Base-by-base conservation (phyloP, 495 filamentous ascomycete genomes). In the Chaetomium tenue region DNA sequence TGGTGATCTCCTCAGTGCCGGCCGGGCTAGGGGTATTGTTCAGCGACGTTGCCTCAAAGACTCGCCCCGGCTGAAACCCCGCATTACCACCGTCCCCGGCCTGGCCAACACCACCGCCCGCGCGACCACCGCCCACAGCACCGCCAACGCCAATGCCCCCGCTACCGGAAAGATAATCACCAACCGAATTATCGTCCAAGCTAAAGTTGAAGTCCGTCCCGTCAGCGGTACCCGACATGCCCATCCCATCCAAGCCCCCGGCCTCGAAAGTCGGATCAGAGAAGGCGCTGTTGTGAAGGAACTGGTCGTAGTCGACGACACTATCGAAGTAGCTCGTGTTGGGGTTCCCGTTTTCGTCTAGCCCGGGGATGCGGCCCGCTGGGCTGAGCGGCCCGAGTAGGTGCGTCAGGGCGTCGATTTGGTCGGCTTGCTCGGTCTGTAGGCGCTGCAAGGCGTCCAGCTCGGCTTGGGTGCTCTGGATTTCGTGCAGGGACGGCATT, bases 381-480 rank as follows among this genome's bases (percentile, higher is more conserved):
- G 91, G 92, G 69, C 87, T 91, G 33, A 95, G 78, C 2, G 92
- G 91, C 37, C 89, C 86, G 25, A 97, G 79, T 0, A 90, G 72
- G 40, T 84, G 83, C 58, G 85, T 83, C 26, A 97, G 78, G 60
- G 89, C 84, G 61, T 89, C 83, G 7, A 97, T 85, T 23, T 88
- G 87, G 40, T 80, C 78, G 56, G 86, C 83, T 67, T 95, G 91
- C 47, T 92, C 85, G 25, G 82, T 81, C 71, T 92, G 88, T 69
- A 94, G 81, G 25, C 86, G 87, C 53, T 87, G 82, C 3, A 95
- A 76, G 48, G 86, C 81, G 51, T 95, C 90, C 16, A 96, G 86
- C 59, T 93, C 86, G 22, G 86, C 82, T 58, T 88, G 82, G 5
- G 87, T 89, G 61, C 82, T 83, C 30, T 84, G 82, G 37, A 93